Base-by-base conservation (phyloP, 805 yeast species). In the Candida arabinofermentans region DNA sequence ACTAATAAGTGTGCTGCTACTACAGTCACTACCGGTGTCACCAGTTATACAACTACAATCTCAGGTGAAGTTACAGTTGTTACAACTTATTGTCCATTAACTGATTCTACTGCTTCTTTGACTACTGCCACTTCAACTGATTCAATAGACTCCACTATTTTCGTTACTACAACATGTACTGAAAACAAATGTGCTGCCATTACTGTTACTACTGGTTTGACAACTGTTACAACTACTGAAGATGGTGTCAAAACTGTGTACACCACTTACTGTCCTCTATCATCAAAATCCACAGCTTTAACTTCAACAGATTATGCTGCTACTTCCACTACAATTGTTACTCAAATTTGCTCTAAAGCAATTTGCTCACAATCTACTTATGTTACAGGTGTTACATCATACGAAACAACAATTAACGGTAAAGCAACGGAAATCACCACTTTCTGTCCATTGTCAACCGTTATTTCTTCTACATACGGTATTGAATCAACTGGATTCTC, bases 81-180 rank as follows among this genome's bases (percentile, higher is more conserved):
- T 58, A 66, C 75, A 43, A 68, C 74, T 21, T 64, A 58, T 58
- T 63, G 69, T 49, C 68, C 51, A 34, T 21, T 44, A n/a, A 37
- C 50, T 2, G 44, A 41, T 24, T 14, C 41, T 13, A 13, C 39
- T 19, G 22, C 46, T 13, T 17, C 42, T 10, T 19, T 40, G 26
- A 36, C 30, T 40, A 24, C 30, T 32, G 22, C 39, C 24, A 7
- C 24, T 23, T 23, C 24, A 8, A 30, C 47, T 17, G n/a, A 30
- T 18, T 34, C 38, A 27, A 6, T 32, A 9, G n/a, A 19, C 18
- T 21, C 36, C 17, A 39, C 40, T 4, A 23, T 48, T 13, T 36
- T 45, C 12, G 27, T 31, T 19, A 31, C 34, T 14, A 31, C 34
- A 10, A 31, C 35, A 7, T 33, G 35, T 33, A 10, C 34, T 27